These are phyloP conservation scores for Myxozyma neotropica DNA, from an alignment of 805 yeast genomes.

Conservation along the genomic window DNA sequence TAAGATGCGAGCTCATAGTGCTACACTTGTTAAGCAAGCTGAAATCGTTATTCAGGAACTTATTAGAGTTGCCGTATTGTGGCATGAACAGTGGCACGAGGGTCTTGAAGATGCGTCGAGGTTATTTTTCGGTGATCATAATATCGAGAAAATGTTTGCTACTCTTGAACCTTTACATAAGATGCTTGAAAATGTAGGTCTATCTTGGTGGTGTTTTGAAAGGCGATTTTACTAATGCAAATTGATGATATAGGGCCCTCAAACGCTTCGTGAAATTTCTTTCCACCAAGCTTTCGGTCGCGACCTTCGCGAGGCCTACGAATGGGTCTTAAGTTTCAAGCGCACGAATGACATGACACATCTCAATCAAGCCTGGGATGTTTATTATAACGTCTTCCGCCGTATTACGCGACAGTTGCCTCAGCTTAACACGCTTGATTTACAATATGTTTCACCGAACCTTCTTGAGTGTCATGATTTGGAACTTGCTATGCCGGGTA, in stretches of 20 bases:
- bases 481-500: slow-evolving; percentile 91
- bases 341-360: slow-evolving; percentile 84
- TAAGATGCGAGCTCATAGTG: slow-evolving; percentile 86
- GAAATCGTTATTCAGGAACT: slow-evolving; percentile 92
- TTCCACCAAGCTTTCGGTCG: slow-evolving; percentile 93
- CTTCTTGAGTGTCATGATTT: slow-evolving; percentile 74
- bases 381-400: slow-evolving; percentile 90
- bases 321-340: slow-evolving; percentile 86
- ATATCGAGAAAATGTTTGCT: slow-evolving; percentile 91
- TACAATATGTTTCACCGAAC: slow-evolving; percentile 93
- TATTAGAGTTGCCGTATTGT: slow-evolving; percentile 89
- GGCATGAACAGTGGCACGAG: slow-evolving; percentile 99
- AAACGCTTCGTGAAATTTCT: slow-evolving; percentile 88
- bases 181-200: slow-evolving; percentile 63
- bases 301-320: slow-evolving; percentile 88
- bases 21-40: slow-evolving; percentile 84
- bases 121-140: slow-evolving; percentile 89
- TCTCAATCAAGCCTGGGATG: slow-evolving; percentile 96
- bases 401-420: slow-evolving; percentile 87
- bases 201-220: not conserved
- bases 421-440: slow-evolving; percentile 78
- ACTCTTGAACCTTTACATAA: slow-evolving; percentile 87
- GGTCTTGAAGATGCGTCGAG: slow-evolving; percentile 96
- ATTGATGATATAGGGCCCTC: slow-evolving; percentile 58
- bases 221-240: no score